Conservation (phyloP, 768 basidiomycete species). For the Auriscalpium orientale region DNA sequence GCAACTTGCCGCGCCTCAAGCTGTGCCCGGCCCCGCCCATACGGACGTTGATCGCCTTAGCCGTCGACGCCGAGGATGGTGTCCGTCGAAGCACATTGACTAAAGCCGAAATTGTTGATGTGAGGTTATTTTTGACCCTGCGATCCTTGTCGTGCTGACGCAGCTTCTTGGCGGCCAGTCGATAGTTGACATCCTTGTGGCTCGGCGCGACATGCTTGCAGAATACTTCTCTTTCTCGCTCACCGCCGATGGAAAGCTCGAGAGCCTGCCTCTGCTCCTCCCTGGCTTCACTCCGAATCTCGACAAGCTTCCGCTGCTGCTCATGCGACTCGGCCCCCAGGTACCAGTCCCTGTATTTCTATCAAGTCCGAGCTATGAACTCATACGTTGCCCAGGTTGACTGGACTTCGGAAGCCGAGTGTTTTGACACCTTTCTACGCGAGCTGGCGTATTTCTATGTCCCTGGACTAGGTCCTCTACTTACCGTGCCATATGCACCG, state of each 20-base stretch:
- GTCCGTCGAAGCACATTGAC: slow-evolving; percentile 42
- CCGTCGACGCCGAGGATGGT: slow-evolving; percentile 62
- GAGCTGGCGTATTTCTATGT: slow-evolving; percentile 92
- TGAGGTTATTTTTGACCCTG: slow-evolving; percentile 26
- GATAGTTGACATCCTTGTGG: slow-evolving; percentile 53
- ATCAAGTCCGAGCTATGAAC: not conserved
- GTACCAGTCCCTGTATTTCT: slow-evolving; percentile 30
- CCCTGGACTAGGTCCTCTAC: slow-evolving; percentile 41
- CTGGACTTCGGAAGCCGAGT: slow-evolving; percentile 79
- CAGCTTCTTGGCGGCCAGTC: slow-evolving; percentile 33
- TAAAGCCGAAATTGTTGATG: slow-evolving; percentile 64
- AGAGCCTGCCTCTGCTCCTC: slow-evolving; percentile 74
- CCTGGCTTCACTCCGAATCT: slow-evolving; percentile 87
- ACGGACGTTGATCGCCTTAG: slow-evolving; percentile 64
- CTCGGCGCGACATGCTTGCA: slow-evolving; percentile 71
- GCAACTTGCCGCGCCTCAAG: slow-evolving; percentile 65
- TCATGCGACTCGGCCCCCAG: slow-evolving; percentile 90
- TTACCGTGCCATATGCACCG: slow-evolving; percentile 3
- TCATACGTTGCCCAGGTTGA: slow-evolving; percentile 52
- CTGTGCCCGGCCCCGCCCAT: slow-evolving; percentile 79
- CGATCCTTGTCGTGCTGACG: not conserved
- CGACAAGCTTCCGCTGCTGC: slow-evolving; percentile 80
- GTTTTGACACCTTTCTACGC: slow-evolving; percentile 78
- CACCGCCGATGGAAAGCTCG: slow-evolving; percentile 55
- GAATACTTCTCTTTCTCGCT: slow-evolving; percentile 88